Percentiles rank a stretch among this genome's conserved stretches.
These are phyloP conservation scores for Glutinoglossum americanum DNA, from an alignment of 495 filamentous ascomycete species.

Conservation along the genomic window DNA sequence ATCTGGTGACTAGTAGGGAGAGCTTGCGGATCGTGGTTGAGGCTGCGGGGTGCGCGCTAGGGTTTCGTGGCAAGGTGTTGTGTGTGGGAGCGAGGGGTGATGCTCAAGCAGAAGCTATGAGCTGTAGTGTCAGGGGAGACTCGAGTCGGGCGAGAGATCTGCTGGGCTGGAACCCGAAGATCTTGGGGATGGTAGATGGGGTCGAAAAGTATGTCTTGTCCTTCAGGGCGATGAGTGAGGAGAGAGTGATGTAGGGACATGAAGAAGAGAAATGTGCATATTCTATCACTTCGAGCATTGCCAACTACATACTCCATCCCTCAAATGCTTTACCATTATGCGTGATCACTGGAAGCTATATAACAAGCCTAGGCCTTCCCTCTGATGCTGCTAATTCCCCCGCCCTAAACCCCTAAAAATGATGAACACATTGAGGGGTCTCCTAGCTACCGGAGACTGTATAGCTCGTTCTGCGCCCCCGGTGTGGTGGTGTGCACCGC, in stretches of 20 bases:
- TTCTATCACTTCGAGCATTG: background rate
- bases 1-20: conserved; percentile 17
- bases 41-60: conserved; percentile 9
- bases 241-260: background rate
- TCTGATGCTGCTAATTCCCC: background rate
- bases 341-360: background rate
- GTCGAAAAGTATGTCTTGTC: conserved; percentile 6
- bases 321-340: background rate
- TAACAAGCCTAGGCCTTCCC: background rate
- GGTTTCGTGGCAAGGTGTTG: conserved; percentile 14
- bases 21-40: conserved; percentile 14
- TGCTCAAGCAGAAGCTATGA: conserved; percentile 14
- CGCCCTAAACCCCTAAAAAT: background rate
- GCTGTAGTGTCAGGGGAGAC: conserved; percentile 10
- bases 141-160: conserved; percentile 16
- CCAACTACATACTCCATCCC: background rate
- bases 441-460: background rate
- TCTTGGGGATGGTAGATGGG: conserved; percentile 4
- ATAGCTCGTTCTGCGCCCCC: background rate
- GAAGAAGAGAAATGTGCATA: background rate
- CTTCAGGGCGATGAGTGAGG: background rate
- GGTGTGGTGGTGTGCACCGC: background rate
- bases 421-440: background rate
- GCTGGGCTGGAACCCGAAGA: conserved; percentile 19
- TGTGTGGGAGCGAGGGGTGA: conserved; percentile 12